Evolutionary conservation across 2,329 filamentous ascomycete genomes (phyloP).

Genomic region (Epichloe amarillans): DNA sequence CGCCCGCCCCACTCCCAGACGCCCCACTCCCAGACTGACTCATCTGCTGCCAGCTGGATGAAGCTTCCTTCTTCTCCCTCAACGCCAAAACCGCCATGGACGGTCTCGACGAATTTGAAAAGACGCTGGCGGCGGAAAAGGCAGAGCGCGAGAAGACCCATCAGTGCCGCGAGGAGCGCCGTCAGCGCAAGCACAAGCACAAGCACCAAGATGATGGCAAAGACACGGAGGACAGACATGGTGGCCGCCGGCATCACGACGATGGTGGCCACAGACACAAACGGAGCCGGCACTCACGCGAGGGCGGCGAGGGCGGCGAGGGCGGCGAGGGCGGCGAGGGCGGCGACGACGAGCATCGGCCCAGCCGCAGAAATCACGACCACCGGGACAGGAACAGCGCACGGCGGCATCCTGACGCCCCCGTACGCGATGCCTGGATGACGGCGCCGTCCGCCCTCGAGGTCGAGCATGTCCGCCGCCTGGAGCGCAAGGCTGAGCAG

Average conservation of each 20-base stretch:
- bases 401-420: conserved; percentile 37
- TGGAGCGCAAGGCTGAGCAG: conserved; percentile 39
- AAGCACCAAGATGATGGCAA: conserved; percentile 27
- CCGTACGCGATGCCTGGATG: conserved; percentile 88
- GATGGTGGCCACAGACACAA: conserved; percentile 44
- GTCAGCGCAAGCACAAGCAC: conserved; percentile 32
- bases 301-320: conserved; percentile 22
- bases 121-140: conserved; percentile 55
- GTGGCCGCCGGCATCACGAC: conserved; percentile 20
- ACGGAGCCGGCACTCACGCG: conserved; percentile 37
- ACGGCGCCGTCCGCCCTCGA: conserved; percentile 69
- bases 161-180: conserved; percentile 29
- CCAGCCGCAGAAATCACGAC: conserved; percentile 17
- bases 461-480: conserved; percentile 66
- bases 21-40: no score
- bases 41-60: no score
- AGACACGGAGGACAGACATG: conserved; percentile 16
- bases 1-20: no score
- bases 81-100: conserved; percentile 34
- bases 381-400: conserved; percentile 33
- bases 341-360: conserved; percentile 26
- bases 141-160: conserved; percentile 32
- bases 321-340: conserved; percentile 25
- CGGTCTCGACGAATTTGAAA: conserved; percentile 62
- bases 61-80: no score